Evolutionary conservation across 2,329 filamentous ascomycete genomes (phyloP).

Genomic region (Penicillium sp.): DNA sequence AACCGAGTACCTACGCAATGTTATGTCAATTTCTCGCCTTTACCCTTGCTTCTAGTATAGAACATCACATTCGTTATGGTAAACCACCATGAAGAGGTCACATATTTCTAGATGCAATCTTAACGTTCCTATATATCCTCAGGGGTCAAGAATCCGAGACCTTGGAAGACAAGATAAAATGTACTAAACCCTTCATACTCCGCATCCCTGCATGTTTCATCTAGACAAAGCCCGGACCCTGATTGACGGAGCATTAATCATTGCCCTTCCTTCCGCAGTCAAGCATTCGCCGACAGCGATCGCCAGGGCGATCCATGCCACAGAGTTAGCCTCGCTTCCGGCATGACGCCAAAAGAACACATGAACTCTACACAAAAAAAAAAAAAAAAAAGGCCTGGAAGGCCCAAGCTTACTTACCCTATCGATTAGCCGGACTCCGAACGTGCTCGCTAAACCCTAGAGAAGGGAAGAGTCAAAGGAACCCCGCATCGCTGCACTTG

Average conservation of each 20-base stretch:
- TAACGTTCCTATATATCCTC: not conserved
- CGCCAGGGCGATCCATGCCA: slow-evolving; percentile 6
- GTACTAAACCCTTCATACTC: not conserved
- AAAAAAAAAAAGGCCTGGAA: not conserved
- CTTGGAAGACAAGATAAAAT: not conserved
- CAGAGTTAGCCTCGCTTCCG: not conserved
- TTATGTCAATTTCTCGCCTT: not conserved
- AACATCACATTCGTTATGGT: too few relatives aligned
- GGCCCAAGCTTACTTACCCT: not conserved
- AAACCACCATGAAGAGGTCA: not conserved
- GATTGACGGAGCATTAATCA: not conserved
- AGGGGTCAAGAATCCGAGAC: not conserved
- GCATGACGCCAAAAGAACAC: not conserved
- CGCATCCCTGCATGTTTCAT: slow-evolving; percentile 1
- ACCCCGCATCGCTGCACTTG: slow-evolving; percentile 18
- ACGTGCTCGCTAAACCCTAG: not conserved
- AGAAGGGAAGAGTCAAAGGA: not conserved
- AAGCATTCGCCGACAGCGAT: slow-evolving; percentile 7
- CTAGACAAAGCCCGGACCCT: not conserved
- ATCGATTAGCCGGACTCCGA: not conserved
- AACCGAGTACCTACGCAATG: too few relatives aligned
- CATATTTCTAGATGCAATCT: not conserved
- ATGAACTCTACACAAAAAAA: not conserved
- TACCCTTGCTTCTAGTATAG: not conserved
- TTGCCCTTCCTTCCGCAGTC: not conserved